Percentiles rank a stretch among this genome's conserved stretches.
Conservation (phyloP, 2,329 filamentous ascomycete genomes). For the Alternaria arborescens region DNA sequence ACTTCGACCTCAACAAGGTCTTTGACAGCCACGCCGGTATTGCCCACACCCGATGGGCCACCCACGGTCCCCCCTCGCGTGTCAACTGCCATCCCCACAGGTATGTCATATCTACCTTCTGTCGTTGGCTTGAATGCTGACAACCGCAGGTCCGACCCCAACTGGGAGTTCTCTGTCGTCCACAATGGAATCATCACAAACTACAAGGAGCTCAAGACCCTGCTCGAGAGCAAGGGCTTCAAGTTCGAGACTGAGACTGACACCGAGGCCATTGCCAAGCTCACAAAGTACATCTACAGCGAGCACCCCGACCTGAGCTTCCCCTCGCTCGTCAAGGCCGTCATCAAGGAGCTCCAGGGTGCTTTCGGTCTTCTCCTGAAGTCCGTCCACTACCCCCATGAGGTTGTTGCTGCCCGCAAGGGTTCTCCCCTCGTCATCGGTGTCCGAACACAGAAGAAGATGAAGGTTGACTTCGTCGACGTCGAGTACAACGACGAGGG, state of each 20-base stretch:
- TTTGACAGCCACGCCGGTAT: constrained; percentile 99
- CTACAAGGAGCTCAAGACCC: constrained; percentile 98
- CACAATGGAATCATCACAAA: constrained; percentile 99
- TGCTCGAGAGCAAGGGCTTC: constrained; percentile 94
- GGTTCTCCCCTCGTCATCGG: constrained; percentile 97
- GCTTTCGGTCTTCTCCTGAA: constrained; percentile 97
- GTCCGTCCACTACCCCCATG: constrained; percentile 97
- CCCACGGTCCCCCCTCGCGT: constrained; percentile 92
- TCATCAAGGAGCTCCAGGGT: constrained; percentile 98
- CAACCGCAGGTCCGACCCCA: constrained; percentile 78
- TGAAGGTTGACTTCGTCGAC: constrained; percentile 99
- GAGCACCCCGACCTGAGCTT: constrained; percentile 94
- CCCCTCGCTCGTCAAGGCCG: constrained; percentile 93
- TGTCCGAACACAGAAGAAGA: constrained; percentile 96
- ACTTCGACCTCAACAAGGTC: constrained; percentile 86
- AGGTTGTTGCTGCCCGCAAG: constrained; percentile 97
- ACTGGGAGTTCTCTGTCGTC: constrained; percentile 95
- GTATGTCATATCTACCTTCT: constrained; percentile 61
- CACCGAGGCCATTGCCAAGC: constrained; percentile 98
- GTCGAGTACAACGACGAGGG: constrained; percentile 95
- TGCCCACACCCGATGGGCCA: constrained; percentile 98
- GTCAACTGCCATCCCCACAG: constrained; percentile 98
- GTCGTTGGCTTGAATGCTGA: constrained; percentile 26
- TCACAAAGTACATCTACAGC: constrained; percentile 97
- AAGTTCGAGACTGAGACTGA: constrained; percentile 99